Evolutionary conservation across 179 eudicot genomes (phyloP).

Genomic region (Patellifolia procumbens): DNA sequence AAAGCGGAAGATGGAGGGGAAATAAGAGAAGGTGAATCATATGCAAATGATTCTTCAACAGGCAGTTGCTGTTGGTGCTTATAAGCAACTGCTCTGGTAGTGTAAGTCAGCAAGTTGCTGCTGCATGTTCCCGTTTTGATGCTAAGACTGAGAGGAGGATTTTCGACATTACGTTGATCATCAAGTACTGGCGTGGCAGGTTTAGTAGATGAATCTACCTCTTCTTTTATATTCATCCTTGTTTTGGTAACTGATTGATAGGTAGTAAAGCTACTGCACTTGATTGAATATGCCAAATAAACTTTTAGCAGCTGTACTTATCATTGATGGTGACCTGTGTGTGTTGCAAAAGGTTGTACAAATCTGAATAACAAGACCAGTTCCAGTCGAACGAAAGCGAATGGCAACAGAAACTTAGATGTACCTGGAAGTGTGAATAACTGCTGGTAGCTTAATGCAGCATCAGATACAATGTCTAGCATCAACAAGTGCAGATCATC

Average conservation of each 20-base stretch:
- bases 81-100: slow-evolving; percentile 21
- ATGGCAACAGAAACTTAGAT: not conserved
- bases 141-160: not conserved
- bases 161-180: not conserved
- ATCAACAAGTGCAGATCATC: not conserved
- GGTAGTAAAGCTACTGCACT: not conserved
- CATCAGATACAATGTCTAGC: not conserved
- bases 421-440: not conserved
- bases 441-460: not conserved
- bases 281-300: not conserved
- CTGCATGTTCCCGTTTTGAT: slow-evolving; percentile 40
- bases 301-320: too few species aligned
- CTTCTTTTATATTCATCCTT: not conserved
- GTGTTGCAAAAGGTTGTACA: too few species aligned
- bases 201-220: not conserved
- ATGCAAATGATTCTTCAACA: slow-evolving; percentile 47
- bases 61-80: not conserved
- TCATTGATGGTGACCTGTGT: too few species aligned
- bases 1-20: slow-evolving; percentile 92
- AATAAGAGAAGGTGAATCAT: slow-evolving; percentile 61
- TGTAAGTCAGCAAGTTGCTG: slow-evolving; percentile 18
- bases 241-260: not conserved
- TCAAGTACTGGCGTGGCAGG: slow-evolving; percentile 1
- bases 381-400: not conserved
- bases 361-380: not conserved